These are phyloP conservation scores for Isabelozyma heimii DNA, from an alignment of 805 yeast genomes.

Conservation along the genomic window DNA sequence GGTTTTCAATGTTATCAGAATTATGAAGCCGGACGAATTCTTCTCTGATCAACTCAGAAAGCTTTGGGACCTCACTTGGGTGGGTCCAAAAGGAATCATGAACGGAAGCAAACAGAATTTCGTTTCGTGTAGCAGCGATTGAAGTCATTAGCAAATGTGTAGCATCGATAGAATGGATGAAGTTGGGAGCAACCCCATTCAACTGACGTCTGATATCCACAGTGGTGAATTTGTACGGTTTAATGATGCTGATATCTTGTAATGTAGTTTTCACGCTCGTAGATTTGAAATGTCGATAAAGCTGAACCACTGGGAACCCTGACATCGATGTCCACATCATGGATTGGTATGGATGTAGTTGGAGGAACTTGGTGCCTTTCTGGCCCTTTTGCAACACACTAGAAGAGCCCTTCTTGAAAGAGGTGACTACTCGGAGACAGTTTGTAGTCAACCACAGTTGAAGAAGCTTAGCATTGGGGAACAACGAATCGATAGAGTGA, in stretches of 20 bases:
- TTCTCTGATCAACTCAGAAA: constrained; percentile 26
- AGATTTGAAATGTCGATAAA: constrained; percentile 19
- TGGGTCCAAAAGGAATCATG: constrained; percentile 47
- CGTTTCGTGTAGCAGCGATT: constrained; percentile 13
- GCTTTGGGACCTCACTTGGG: constrained; percentile 24
- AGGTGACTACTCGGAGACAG: constrained; percentile 25
- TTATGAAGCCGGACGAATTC: constrained; percentile 35
- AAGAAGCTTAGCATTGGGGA: constrained; percentile 28
- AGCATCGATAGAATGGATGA: constrained; percentile 42
- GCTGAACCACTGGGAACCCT: constrained; percentile 42
- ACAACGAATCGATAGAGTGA: constrained; percentile 25
- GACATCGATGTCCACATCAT: constrained; percentile 42
- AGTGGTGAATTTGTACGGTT: constrained; percentile 17
- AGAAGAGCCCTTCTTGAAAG: constrained; percentile 17
- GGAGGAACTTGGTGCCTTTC: constrained; percentile 14
- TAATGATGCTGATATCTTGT: constrained; percentile 15
- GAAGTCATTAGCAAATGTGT: constrained; percentile 38
- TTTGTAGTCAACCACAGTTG: constrained; percentile 36
- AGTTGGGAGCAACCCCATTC: constrained; percentile 42
- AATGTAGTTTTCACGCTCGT: constrained; percentile 16
- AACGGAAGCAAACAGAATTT: constrained; percentile 33
- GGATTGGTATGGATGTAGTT: constrained; percentile 21
- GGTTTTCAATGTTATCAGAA: constrained; percentile 18
- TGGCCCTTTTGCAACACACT: constrained; percentile 1
- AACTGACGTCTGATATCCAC: constrained; percentile 27